A percentile compares a stretch with the other conserved stretches of the same genome.
These are phyloP conservation scores for Flaveria linearis DNA, from an alignment of 129 eudicot species.

Conservation along the genomic window DNA sequence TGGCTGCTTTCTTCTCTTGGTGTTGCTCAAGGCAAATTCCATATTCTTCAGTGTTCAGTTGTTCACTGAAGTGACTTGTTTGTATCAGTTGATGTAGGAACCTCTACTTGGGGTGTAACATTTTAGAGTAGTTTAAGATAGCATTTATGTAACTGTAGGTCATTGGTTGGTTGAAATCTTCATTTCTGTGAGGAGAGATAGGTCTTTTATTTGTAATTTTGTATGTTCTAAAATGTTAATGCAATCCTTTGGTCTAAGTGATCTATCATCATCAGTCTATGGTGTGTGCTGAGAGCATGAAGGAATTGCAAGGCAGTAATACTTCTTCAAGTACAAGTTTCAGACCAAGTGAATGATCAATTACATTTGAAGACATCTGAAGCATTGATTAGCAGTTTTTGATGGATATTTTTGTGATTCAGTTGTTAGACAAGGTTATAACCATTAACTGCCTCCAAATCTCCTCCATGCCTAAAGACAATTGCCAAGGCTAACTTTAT, in stretches of 20 bases:
- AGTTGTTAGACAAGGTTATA: constrained; percentile 3
- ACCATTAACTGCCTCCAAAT: background rate
- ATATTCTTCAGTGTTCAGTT: background rate
- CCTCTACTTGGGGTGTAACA: constrained; percentile 12
- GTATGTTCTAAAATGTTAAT: background rate
- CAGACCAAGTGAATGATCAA: background rate
- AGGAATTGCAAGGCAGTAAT: background rate
- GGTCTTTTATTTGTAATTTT: constrained; percentile 1
- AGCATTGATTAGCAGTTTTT: background rate
- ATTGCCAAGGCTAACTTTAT: background rate
- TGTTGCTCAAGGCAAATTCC: background rate
- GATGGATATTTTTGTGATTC: background rate
- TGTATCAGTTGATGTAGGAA: background rate
- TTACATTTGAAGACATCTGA: constrained; percentile 5
- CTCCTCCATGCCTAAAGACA: constrained; percentile 1
- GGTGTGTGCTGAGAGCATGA: background rate
- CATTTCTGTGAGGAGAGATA: constrained; percentile 6
- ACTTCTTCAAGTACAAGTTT: constrained; percentile 1
- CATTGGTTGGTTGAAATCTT: constrained; percentile 4
- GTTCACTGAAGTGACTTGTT: constrained; percentile 9
- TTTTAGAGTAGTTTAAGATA: constrained; percentile 16
- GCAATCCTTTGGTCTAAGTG: no score
- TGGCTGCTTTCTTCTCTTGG: constrained; percentile 6
- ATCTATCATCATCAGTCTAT: background rate
- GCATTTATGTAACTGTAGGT: constrained; percentile 8